Evolutionary conservation across 768 basidiomycete species (phyloP), one percentile per base, ranked within the genome.

Genomic region (Strobilomyces confusus): DNA sequence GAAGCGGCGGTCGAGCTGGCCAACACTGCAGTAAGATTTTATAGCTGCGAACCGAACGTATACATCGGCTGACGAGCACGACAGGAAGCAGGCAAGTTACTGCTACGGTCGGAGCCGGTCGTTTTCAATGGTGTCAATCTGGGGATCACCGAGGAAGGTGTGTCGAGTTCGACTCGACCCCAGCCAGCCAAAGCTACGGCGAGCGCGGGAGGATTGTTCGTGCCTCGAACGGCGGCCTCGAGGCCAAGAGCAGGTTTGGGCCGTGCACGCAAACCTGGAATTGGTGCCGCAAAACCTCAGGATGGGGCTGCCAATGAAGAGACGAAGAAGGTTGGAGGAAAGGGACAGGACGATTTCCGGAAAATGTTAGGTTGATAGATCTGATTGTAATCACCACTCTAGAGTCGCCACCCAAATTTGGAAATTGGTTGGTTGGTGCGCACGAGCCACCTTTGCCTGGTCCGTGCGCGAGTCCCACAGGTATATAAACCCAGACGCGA

Each of bases 31-130:
- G 88, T 89, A 60, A 60, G 83, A 69, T 26, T 44, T 22, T 26
- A 9, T 13, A 7, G 5, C 38, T 48, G 46, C 15, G 2, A 4
- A 29, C 36, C 34, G 22, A 30, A 20, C 13, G n/a, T 15, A 29
- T 30, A 30, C 25, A 47, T 38, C 9, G 22, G 38, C 44, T 51
- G 26, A 45, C 30, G 30, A 14, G 40, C 9, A 49, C 12, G 22
- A 61, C 58, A 95, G 93, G 94, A 95, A 69, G 90, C 84, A 4
- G 91, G 92, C 32, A 84, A 85, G 58, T 70, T 95, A 5, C 68
- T 97, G 8, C 74, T 97, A 23, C 78, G 80, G 9, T 62, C 83
- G 4, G 87, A 91, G 38, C 82, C 91, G 15, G 76, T 97, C 49
- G 64, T 82, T 12, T 89, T 91, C 72, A 78, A 80, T 42, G 89